Evolutionary conservation across 345 rosid genomes (phyloP).

Genomic region (Fremontodendron californicum): DNA sequence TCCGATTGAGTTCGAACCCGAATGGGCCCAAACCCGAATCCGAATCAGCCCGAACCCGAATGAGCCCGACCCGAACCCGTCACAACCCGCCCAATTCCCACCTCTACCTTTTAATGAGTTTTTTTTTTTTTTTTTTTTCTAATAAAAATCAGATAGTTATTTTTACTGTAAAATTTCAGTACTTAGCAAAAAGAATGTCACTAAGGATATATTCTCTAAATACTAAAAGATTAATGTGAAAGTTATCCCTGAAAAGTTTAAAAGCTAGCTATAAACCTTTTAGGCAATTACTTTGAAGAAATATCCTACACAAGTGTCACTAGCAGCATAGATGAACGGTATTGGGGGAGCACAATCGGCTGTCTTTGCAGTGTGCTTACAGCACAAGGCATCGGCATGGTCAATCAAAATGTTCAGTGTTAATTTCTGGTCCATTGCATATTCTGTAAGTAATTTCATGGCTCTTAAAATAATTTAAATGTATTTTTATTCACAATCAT

Average conservation of each 20-base stretch:
- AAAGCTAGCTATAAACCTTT: no score
- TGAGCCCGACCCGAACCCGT: no score
- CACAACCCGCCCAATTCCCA: no score
- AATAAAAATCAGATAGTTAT: not conserved
- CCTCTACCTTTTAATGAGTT: not conserved
- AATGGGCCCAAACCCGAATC: no score
- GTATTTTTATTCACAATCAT: not conserved
- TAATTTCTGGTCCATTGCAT: conserved; percentile 47
- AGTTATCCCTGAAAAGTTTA: no score
- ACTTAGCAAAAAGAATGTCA: no score
- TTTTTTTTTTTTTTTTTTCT: not conserved
- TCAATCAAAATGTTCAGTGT: conserved; percentile 40
- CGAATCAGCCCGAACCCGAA: no score
- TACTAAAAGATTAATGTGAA: no score
- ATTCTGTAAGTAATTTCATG: conserved; percentile 42
- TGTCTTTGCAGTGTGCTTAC: conserved; percentile 37
- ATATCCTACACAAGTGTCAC: conserved; percentile 55
- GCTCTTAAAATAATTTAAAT: not conserved
- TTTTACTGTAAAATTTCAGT: no score
- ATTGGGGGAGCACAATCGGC: conserved; percentile 61
- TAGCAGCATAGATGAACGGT: conserved; percentile 55
- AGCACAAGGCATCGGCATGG: conserved; percentile 50
- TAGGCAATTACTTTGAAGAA: conserved; percentile 51
- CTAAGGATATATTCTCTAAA: no score
- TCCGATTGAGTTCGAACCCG: no score